These are phyloP conservation scores for Fistulinella cinereoalba DNA, from an alignment of 1,284 basidiomycete species.

Conservation along the genomic window DNA sequence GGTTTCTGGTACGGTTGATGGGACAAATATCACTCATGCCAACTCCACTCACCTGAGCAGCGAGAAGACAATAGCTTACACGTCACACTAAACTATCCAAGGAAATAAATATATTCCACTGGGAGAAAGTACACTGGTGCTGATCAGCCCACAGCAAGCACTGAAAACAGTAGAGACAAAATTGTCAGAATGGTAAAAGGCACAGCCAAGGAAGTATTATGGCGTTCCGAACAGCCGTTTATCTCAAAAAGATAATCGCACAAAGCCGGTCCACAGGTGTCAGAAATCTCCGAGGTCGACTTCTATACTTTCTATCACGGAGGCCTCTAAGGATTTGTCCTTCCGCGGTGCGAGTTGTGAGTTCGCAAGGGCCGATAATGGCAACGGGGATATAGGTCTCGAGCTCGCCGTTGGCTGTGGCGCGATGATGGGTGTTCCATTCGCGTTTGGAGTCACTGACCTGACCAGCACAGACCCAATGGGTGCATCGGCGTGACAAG, in stretches of 20 bases:
- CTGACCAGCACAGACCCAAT: constrained; percentile 33
- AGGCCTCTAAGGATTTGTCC: constrained; percentile 51
- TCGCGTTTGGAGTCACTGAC: constrained; percentile 48
- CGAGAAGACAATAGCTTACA: no score
- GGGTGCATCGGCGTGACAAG: constrained; percentile 3
- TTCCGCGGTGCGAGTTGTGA: constrained; percentile 25
- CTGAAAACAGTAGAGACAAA: not conserved
- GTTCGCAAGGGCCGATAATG: constrained; percentile 29
- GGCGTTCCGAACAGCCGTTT: not conserved
- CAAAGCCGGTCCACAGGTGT: constrained; percentile 1
- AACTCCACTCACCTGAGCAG: no score
- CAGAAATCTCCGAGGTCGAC: constrained; percentile 78
- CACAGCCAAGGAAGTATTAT: not conserved
- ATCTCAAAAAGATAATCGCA: constrained; percentile 4
- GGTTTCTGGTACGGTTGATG: no score
- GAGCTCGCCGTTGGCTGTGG: constrained; percentile 24
- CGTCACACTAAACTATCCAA: no score
- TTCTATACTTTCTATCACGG: constrained; percentile 64
- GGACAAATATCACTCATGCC: no score
- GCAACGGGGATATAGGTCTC: constrained; percentile 44
- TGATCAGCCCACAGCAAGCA: not conserved
- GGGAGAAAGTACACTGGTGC: constrained; percentile 14
- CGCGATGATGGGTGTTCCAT: constrained; percentile 29
- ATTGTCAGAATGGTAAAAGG: constrained; percentile 1
- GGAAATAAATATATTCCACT: constrained; percentile 14